Base-by-base conservation (phyloP, 768 basidiomycete genomes). In the Suillus plorans region DNA sequence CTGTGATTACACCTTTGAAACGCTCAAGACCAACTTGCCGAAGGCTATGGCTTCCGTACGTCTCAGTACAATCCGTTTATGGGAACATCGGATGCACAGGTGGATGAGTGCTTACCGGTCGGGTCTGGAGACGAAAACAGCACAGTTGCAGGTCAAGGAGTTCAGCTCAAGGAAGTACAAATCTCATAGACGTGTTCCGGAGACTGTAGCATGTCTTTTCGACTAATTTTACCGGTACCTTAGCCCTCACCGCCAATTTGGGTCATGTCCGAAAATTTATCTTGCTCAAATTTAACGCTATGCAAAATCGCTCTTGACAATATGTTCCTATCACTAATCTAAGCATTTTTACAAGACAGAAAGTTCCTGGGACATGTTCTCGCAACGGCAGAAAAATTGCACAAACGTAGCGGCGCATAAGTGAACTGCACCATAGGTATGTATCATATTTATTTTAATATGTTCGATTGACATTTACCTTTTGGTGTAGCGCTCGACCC, bases 1-100 rank as follows among this genome's bases (percentile, higher is more conserved):
- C 49, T 75, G 69, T 56, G 69, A 75, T 61, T 72, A 72, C 44
- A 72, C 70, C 2, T 75, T 74, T 41, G 61, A 64, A 4, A 70
- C 66, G 20, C 66, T 76, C n/a, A 66, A 71, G 41, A 59, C 64
- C 18, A 76, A 76, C 62, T 59, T 76, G 60, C 68, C 66, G 13
- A 56, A 61, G 3, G 72, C 72, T 34, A 44, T 74, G 28, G 61
- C 25, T 12, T 71, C 71, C 12, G 39, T 66, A 2, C 16, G 60
- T 28, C n/a, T 68, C 56, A 28, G 28, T 9, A 70, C 63, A 39
- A 71, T 70, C 18, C 31, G 45, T 13, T 55, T 39, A 45, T 69
- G 69, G 61, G 64, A 70, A 31, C 67, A 69, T 56, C 22, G 52
- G 37, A 69, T 67, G 62, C 45, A 63, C 45, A 13, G 63, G 28